phyloP scores from a whole-genome alignment of 2,329 filamentous ascomycete species.

The Seiridium unicorne region DNA sequence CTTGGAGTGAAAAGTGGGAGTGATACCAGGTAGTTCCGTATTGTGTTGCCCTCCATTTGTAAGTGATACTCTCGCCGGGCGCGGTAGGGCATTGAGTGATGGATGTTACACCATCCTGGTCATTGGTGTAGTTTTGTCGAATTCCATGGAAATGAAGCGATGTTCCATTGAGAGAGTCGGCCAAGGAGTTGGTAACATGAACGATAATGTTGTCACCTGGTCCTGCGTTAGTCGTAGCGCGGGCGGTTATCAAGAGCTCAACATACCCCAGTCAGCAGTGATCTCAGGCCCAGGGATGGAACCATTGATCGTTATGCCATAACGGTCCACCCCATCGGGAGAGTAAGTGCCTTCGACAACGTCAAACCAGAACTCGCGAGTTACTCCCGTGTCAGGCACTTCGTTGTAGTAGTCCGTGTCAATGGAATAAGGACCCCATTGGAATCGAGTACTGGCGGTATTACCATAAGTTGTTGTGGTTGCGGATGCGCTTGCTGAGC shows the following conservation, averaged over 20 bases:
- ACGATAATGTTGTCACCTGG: constrained; percentile 33
- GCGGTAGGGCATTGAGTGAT: constrained; percentile 50
- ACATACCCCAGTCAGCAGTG: constrained; percentile 46
- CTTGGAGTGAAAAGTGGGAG: constrained; percentile 50
- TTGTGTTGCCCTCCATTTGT: constrained; percentile 50
- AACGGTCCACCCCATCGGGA: constrained; percentile 44
- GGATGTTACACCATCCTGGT: constrained; percentile 54
- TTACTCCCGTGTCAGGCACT: constrained; percentile 46
- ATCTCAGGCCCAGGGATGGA: constrained; percentile 60
- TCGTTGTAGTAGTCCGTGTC: constrained; percentile 42
- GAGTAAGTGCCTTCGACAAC: constrained; percentile 36
- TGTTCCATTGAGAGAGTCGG: constrained; percentile 48
- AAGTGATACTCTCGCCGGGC: constrained; percentile 50
- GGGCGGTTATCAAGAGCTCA: constrained; percentile 16
- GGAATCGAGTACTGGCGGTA: constrained; percentile 1
- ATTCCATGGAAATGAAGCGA: constrained; percentile 64
- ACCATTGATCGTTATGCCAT: constrained; percentile 50
- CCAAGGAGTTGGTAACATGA: constrained; percentile 51
- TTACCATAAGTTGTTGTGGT: not conserved
- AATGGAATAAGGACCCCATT: constrained; percentile 41
- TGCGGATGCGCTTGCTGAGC: not conserved
- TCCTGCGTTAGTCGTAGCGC: not conserved
- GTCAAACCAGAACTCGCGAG: constrained; percentile 47
- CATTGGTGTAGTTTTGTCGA: constrained; percentile 50
- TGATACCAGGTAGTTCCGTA: constrained; percentile 61